Base-by-base conservation (phyloP, 306 rosid genomes). In the Senna siamea region DNA sequence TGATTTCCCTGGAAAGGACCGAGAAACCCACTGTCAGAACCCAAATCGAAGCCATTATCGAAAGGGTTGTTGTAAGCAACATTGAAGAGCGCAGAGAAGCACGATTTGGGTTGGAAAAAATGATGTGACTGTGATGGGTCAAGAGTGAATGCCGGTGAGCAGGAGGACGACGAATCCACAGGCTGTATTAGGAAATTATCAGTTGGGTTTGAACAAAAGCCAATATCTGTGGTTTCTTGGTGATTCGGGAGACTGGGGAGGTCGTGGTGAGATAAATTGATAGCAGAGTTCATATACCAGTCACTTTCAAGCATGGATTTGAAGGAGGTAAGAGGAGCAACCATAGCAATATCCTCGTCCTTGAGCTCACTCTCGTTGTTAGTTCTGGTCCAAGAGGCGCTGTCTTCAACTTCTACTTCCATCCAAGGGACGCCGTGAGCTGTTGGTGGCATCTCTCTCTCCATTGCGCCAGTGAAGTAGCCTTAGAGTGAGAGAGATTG, bases 281-380 rank as follows among this genome's bases (percentile, higher is more conserved):
- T 60, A 23, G 71, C 63, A 40, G 77, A 61, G 37, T 84, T 70
- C 65, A 85, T 22, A 76, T 65, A 85, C 91, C 95, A 93, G 58
- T 88, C 98, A 44, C 67, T 66, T 47, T 88, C 89, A 3, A 87
- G 80, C 83, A 89, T 89, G 58, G 97, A 83, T 34, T 86, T 86
- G 85, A 86, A 92, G 38, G 88, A 78, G 0, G 88, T 66, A 8
- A 83, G 61, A 54, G 88, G 75, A 43, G 50, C 75, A 20, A 61
- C 74, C 37, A 55, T n/a, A 58, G 69, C 74, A 87, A 81, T 46
- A 48, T 60, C 81, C 46, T 80, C 73, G 60, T 66, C 83, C 20
- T 59, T 59, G 22, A 32, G 56, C 26, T 77, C 80, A 12, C 40
- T 60, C 28, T 30, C 60, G 48, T 60, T 48, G 72, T 59, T 46